A percentile compares a stretch with the other conserved stretches of the same genome.
Conservation (phyloP, 208 protist species). For the Leishmania turanica region DNA sequence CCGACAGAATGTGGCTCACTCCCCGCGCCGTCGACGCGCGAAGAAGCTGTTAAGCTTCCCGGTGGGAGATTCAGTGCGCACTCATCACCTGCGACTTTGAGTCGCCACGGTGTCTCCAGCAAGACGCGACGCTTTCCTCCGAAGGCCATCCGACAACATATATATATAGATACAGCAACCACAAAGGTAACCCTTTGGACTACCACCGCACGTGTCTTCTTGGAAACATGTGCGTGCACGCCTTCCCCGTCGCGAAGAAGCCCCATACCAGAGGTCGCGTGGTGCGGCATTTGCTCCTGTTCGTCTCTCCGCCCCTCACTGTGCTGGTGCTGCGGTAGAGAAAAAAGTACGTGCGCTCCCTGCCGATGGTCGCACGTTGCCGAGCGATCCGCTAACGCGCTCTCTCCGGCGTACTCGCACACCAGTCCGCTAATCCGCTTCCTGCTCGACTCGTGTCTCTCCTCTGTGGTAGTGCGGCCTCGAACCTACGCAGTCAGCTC, state of each 20-base stretch:
- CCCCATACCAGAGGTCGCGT: neutral
- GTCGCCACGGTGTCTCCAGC: too few relatives aligned
- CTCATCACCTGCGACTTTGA: too few relatives aligned
- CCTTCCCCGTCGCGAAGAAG: neutral
- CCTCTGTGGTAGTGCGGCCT: neutral
- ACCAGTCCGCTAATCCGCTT: neutral
- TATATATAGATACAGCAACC: neutral
- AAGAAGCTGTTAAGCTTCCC: too few relatives aligned
- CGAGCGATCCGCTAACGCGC: neutral
- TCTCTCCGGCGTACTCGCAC: neutral
- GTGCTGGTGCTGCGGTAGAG: neutral
- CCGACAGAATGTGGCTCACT: neutral
- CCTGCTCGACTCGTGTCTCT: neutral
- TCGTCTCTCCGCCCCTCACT: neutral
- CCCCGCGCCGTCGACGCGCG: neutral
- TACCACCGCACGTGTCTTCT: neutral
- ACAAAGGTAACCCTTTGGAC: neutral
- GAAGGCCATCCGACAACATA: neutral
- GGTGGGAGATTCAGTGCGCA: too few relatives aligned
- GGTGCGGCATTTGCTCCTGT: neutral
- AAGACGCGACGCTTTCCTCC: neutral
- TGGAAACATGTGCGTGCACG: neutral
- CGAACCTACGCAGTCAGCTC: neutral
- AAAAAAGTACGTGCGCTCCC: neutral
- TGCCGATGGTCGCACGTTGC: neutral